These are phyloP conservation scores for Musa itinerans DNA, from an alignment of 176 grass and related monocot species.

Conservation along the genomic window DNA sequence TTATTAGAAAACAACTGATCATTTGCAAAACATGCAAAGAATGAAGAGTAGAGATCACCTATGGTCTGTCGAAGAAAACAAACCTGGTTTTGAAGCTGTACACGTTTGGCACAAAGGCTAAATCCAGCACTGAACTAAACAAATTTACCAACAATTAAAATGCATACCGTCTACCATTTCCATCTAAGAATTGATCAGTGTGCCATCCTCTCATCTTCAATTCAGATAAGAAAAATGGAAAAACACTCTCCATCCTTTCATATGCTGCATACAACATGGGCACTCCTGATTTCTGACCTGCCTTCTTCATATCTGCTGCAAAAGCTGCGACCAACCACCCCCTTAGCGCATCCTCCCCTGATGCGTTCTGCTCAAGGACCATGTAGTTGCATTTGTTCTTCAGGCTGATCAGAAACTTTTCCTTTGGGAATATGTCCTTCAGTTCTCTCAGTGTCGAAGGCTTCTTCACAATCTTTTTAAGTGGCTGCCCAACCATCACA, in stretches of 20 bases:
- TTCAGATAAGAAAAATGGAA: slow-evolving; percentile 51
- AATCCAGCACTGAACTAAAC: neutral
- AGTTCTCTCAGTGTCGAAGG: slow-evolving; percentile 27
- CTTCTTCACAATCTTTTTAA: slow-evolving; percentile 30
- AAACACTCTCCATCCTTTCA: slow-evolving; percentile 52
- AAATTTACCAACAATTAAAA: slow-evolving; percentile 22
- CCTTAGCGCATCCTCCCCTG: slow-evolving; percentile 66
- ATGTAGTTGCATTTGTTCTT: slow-evolving; percentile 39
- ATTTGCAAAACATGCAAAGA: too few species aligned
- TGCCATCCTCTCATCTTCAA: slow-evolving; percentile 75
- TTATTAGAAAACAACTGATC: too few species aligned
- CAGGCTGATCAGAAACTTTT: slow-evolving; percentile 59
- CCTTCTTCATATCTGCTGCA: slow-evolving; percentile 56
- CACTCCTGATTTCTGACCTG: slow-evolving; percentile 11
- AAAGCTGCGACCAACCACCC: slow-evolving; percentile 85
- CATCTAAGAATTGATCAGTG: slow-evolving; percentile 83
- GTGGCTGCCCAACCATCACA: slow-evolving; percentile 63
- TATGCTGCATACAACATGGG: slow-evolving; percentile 38
- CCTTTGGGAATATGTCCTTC: slow-evolving; percentile 47
- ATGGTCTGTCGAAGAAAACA: too few species aligned
- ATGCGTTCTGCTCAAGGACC: slow-evolving; percentile 67
- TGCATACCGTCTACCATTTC: slow-evolving; percentile 49
- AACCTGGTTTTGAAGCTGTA: too few species aligned
- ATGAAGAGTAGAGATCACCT: too few species aligned
- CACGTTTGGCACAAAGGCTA: too few species aligned